Evolutionary conservation across 805 yeast genomes (phyloP), one percentile per base, ranked within the genome.

Genomic region (Candida tammaniensis): DNA sequence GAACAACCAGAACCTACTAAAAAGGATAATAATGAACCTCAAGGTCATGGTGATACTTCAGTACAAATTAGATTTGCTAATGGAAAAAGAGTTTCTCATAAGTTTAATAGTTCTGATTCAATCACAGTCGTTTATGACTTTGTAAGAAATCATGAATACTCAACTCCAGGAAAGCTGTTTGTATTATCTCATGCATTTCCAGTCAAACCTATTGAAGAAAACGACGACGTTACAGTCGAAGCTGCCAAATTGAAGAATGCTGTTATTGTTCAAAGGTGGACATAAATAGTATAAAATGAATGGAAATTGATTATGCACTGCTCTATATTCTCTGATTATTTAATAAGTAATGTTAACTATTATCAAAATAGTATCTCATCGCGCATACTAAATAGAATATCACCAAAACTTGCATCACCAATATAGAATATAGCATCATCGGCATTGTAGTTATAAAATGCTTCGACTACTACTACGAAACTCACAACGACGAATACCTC

Each of bases 231-330:
- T 24, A 73, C 83, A 2, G 76, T 91, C 31, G 75, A 72, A 37
- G 87, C 80, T 18, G 93, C 94, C 4, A 86, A 86, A 21, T 67
- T 87, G 43, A 72, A 74, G 32, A 86, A 86, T 47, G 76, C 97
- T 2, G 96, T 86, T n/a, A 80, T 89, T 19, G 86, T 89, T 12
- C 97, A 87, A 59, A 80, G 93, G 63, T 85, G 94, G 93, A 68
- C 52, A 28, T 73, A 30, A 16, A 9, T 17, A 4, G 5, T n/a
- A n/a, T n/a, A n/a, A n/a, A n/a, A n/a, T n/a, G n/a, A n/a, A n/a
- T n/a, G n/a, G n/a, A n/a, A n/a, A n/a, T n/a, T n/a, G n/a, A n/a
- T n/a, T n/a, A n/a, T n/a, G n/a, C n/a, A n/a, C n/a, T n/a, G n/a
- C n/a, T n/a, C n/a, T n/a, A n/a, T n/a, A n/a, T n/a, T n/a, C n/a